Conservation (phyloP, 2,329 filamentous ascomycete genomes). For the Coniochaeta ligniaria region DNA sequence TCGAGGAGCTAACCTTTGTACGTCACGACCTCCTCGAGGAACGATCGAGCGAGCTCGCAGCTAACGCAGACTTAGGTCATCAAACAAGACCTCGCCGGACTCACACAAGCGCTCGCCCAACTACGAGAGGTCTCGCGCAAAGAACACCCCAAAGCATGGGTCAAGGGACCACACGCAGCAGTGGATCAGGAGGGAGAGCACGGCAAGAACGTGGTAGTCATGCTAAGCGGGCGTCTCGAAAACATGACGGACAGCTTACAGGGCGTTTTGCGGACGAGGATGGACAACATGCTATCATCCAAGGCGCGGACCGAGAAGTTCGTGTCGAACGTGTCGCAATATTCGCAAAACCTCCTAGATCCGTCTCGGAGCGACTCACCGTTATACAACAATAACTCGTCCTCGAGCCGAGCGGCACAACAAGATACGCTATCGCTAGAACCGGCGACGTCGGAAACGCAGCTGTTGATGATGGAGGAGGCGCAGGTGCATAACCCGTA, state of each 20-base stretch:
- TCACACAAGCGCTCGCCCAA: conserved; percentile 53
- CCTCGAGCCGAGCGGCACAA: not conserved
- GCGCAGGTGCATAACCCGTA: conserved; percentile 80
- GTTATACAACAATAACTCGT: conserved; percentile 54
- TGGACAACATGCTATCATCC: conserved; percentile 95
- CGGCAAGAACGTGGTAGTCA: conserved; percentile 92
- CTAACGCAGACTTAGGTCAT: conserved; percentile 50
- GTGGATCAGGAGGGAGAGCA: conserved; percentile 82
- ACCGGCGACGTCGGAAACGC: conserved; percentile 61
- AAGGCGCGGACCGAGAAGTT: conserved; percentile 93
- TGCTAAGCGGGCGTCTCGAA: conserved; percentile 84
- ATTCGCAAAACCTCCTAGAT: conserved; percentile 42
- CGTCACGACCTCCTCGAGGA: not conserved
- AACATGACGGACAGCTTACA: conserved; percentile 96
- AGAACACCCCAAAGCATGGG: conserved; percentile 44
- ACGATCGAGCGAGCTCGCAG: not conserved
- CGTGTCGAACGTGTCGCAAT: conserved; percentile 79
- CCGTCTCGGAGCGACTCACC: conserved; percentile 72
- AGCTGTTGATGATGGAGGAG: conserved; percentile 89
- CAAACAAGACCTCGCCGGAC: conserved; percentile 75
- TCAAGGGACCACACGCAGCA: not conserved
- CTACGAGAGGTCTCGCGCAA: conserved; percentile 77
- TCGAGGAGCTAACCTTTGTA: conserved; percentile 92
- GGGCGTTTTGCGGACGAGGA: conserved; percentile 90
- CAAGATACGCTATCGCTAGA: conserved; percentile 75